phyloP scores from a whole-genome alignment of 768 basidiomycete genomes.

The Suillus clintonianus region DNA sequence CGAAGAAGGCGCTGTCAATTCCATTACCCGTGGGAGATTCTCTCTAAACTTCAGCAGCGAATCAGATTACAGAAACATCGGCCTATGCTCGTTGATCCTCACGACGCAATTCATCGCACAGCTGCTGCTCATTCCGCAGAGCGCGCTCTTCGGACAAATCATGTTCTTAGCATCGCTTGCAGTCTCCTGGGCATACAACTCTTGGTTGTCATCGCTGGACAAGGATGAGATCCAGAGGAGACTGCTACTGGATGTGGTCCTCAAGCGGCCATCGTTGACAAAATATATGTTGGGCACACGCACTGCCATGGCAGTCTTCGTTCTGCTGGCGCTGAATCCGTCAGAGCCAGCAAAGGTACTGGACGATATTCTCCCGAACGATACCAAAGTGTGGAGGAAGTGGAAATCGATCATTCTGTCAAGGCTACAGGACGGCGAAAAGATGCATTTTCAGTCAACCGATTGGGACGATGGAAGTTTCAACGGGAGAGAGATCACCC shows the following conservation, averaged over 20 bases:
- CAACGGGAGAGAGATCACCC: constrained; percentile 13
- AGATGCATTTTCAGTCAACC: constrained; percentile 19
- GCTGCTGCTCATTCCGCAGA: constrained; percentile 36
- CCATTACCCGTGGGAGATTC: constrained; percentile 34
- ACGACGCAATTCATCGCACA: constrained; percentile 37
- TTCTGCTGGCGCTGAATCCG: constrained; percentile 22
- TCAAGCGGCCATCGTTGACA: constrained; percentile 20
- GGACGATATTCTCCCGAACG: constrained; percentile 27
- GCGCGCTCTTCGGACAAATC: constrained; percentile 34
- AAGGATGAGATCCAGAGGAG: constrained; percentile 28
- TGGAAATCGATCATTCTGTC: constrained; percentile 23
- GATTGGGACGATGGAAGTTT: constrained; percentile 25
- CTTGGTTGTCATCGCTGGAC: constrained; percentile 40
- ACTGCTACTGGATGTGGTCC: constrained; percentile 24
- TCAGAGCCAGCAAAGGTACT: constrained; percentile 21
- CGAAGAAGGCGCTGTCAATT: constrained; percentile 31
- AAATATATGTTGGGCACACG: constrained; percentile 28
- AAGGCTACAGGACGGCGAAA: constrained; percentile 18
- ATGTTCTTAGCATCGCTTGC: constrained; percentile 35
- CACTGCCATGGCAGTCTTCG: constrained; percentile 26
- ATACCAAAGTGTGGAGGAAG: constrained; percentile 30
- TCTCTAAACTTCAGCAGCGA: constrained; percentile 27
- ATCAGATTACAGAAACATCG: constrained; percentile 28
- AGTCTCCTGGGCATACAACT: constrained; percentile 38
- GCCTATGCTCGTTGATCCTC: constrained; percentile 32